These are phyloP conservation scores for Nemania diffusa DNA, from an alignment of 2,329 filamentous ascomycete species.

Conservation along the genomic window DNA sequence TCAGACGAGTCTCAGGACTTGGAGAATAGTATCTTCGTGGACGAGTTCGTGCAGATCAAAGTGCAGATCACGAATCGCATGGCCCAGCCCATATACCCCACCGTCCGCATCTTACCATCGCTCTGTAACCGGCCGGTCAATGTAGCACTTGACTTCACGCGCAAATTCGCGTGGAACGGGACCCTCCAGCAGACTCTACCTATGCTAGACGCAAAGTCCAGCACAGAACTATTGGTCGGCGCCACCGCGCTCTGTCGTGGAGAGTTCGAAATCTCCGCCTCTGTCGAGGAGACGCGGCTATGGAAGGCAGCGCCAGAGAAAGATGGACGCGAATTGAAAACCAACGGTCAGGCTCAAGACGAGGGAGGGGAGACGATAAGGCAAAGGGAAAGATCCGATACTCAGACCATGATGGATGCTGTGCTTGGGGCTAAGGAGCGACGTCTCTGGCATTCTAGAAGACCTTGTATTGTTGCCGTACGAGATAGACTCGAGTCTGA, in stretches of 20 bases:
- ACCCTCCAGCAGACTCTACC: slow-evolving; percentile 80
- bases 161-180: slow-evolving; percentile 86
- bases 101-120: slow-evolving; percentile 80
- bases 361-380: slow-evolving; percentile 33
- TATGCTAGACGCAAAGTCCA: slow-evolving; percentile 66
- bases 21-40: slow-evolving; percentile 53
- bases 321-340: neutral
- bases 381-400: slow-evolving; percentile 58
- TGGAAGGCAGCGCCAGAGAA: slow-evolving; percentile 48
- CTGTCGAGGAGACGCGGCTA: slow-evolving; percentile 80
- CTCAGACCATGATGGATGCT: slow-evolving; percentile 67
- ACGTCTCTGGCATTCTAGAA: slow-evolving; percentile 72
- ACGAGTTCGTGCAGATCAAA: slow-evolving; percentile 75
- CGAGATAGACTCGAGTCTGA: slow-evolving; percentile 52
- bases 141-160: slow-evolving; percentile 81
- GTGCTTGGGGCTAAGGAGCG: slow-evolving; percentile 69
- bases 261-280: slow-evolving; percentile 83
- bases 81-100: slow-evolving; percentile 71
- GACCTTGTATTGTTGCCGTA: slow-evolving; percentile 66
- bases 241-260: slow-evolving; percentile 81
- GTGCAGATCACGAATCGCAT: slow-evolving; percentile 82
- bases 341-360: neutral
- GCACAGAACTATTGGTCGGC: slow-evolving; percentile 71
- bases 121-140: slow-evolving; percentile 77
- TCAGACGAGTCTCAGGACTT: slow-evolving; percentile 18